These are phyloP conservation scores for Dendrostoma leiphaemia DNA, from an alignment of 2,329 filamentous ascomycete species.

Conservation along the genomic window DNA sequence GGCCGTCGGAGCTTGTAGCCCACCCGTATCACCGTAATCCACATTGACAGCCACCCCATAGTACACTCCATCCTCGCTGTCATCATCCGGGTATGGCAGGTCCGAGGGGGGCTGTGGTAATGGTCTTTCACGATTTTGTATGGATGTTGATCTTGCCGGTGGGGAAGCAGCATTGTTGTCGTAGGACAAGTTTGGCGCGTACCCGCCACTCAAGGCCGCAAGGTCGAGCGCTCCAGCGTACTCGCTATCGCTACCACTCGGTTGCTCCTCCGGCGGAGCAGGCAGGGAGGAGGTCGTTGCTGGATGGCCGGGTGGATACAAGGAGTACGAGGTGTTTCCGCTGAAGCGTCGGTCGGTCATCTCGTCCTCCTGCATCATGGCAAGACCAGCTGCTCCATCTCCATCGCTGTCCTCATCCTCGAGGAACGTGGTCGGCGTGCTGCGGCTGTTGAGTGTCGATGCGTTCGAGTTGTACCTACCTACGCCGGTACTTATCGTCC, in stretches of 20 bases:
- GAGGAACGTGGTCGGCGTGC: conserved; percentile 33
- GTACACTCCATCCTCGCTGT: conserved; percentile 27
- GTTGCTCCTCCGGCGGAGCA: conserved; percentile 48
- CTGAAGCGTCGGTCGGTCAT: conserved; percentile 68
- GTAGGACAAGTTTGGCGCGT: conserved; percentile 50
- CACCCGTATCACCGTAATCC: conserved; percentile 88
- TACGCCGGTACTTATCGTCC: conserved; percentile 34
- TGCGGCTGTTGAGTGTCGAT: conserved; percentile 38
- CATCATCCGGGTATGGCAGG: conserved; percentile 43
- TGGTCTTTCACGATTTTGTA: conserved; percentile 14
- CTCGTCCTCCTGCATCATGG: conserved; percentile 82
- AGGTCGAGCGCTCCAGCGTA: conserved; percentile 67
- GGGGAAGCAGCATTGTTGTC: conserved; percentile 45
- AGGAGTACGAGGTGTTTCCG: conserved; percentile 47
- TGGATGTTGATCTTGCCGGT: conserved; percentile 30
- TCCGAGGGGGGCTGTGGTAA: conserved; percentile 33
- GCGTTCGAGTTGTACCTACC: conserved; percentile 40
- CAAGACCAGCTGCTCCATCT: conserved; percentile 79
- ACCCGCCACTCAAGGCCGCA: conserved; percentile 71
- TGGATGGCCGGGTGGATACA: conserved; percentile 30
- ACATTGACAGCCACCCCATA: conserved; percentile 56
- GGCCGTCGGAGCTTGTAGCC: conserved; percentile 70
- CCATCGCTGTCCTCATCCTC: conserved; percentile 73
- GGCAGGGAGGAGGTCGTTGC: conserved; percentile 36
- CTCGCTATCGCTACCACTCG: conserved; percentile 66